These are phyloP conservation scores for Sporothrix euskadiensis DNA, from an alignment of 2,329 filamentous ascomycete species.

Conservation along the genomic window DNA sequence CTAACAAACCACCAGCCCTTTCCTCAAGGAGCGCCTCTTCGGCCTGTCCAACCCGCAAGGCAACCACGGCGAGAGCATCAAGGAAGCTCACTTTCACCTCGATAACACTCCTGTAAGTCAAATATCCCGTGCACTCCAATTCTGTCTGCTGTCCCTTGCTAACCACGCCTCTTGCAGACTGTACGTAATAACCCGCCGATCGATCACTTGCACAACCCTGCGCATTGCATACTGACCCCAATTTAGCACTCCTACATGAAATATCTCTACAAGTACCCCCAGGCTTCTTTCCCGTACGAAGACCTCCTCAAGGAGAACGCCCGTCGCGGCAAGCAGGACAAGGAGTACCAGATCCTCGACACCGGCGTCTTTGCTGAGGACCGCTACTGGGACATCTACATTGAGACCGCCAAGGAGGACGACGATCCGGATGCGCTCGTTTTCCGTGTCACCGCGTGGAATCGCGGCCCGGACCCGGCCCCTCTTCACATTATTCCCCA, in stretches of 20 bases:
- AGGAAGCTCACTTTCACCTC: constrained; percentile 93
- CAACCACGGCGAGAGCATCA: constrained; percentile 95
- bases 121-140: constrained; percentile 41
- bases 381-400: constrained; percentile 95
- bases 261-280: constrained; percentile 95
- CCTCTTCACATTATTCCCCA: constrained; percentile 93
- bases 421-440: constrained; percentile 87
- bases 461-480: constrained; percentile 85
- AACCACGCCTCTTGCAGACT: constrained; percentile 44
- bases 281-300: constrained; percentile 87
- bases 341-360: constrained; percentile 89
- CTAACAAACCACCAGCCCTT: constrained; percentile 65
- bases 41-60: constrained; percentile 94
- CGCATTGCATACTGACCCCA: constrained; percentile 17
- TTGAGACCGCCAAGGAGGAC: constrained; percentile 93
- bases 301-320: constrained; percentile 84
- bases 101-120: constrained; percentile 78
- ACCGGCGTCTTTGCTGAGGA: constrained; percentile 86
- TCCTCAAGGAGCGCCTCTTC: constrained; percentile 92
- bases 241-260: constrained; percentile 96
- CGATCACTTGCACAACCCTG: neutral
- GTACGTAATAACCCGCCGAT: constrained; percentile 40
- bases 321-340: constrained; percentile 70
- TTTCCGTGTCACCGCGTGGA: constrained; percentile 95
- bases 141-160: constrained; percentile 29